A percentile compares a stretch with the other conserved stretches of the same genome.
These are phyloP conservation scores for Triticum timopheevii DNA, from an alignment of 176 grass and related monocot species.

Conservation along the genomic window DNA sequence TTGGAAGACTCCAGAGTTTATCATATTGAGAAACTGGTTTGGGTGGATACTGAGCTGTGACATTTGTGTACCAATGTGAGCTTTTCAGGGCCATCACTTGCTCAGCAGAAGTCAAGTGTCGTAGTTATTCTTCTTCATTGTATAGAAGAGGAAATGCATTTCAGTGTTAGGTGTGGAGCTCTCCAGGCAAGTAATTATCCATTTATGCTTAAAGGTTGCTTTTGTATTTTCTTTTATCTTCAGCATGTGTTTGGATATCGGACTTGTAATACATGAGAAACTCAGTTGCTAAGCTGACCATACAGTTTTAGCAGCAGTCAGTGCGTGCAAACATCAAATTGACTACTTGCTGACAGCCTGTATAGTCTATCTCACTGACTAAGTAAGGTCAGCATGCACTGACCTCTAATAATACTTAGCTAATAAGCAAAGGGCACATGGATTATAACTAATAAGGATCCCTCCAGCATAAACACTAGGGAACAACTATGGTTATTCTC, in stretches of 20 bases:
- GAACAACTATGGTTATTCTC: neutral
- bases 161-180: conserved; percentile 67
- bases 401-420: neutral
- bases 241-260: neutral
- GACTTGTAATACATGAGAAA: neutral
- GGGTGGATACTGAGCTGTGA: conserved; percentile 20
- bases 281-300: neutral
- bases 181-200: conserved; percentile 61
- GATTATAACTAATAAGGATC: neutral
- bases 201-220: conserved; percentile 20
- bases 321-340: neutral
- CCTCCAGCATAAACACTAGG: neutral
- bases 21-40: conserved; percentile 27
- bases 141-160: conserved; percentile 57
- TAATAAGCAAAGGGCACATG: neutral
- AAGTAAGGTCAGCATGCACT: neutral
- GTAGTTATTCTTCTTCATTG: conserved; percentile 63
- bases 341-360: neutral
- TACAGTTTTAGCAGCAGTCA: neutral
- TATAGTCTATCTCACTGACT: neutral
- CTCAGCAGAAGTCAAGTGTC: conserved; percentile 51
- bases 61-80: conserved; percentile 30
- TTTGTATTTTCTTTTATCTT: conserved; percentile 35
- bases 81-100: conserved; percentile 41
- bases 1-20: neutral